Conservation (phyloP, 768 basidiomycete species). For the Holtermannia corniformis region DNA sequence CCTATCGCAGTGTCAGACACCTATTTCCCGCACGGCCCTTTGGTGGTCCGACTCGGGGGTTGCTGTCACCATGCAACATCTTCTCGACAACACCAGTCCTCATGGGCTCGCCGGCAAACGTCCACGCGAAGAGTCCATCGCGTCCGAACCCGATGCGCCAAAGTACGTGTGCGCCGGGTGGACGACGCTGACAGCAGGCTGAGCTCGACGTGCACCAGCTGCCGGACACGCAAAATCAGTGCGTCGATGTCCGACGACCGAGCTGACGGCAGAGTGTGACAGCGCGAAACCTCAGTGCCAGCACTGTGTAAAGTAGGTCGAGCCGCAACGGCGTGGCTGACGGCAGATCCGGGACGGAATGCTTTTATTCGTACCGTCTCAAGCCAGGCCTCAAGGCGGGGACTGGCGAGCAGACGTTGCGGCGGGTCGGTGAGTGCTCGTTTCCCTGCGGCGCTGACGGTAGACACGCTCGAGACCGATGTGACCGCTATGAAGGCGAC, state of each 20-base stretch:
- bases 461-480: not conserved
- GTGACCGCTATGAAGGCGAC: not conserved
- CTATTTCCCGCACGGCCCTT: too few species aligned
- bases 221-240: conserved; percentile 29
- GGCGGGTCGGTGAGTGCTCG: conserved; percentile 24
- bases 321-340: not conserved
- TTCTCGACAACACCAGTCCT: too few species aligned
- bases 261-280: conserved; percentile 22
- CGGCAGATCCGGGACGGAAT: conserved; percentile 27
- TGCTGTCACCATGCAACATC: too few species aligned
- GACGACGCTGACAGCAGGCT: conserved; percentile 6
- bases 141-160: too few species aligned
- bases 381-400: conserved; percentile 38
- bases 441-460: not conserved
- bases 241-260: conserved; percentile 3
- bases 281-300: conserved; percentile 18
- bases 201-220: conserved; percentile 29
- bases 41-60: too few species aligned
- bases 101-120: too few species aligned
- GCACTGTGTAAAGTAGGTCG: conserved; percentile 17
- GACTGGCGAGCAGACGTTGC: conserved; percentile 32
- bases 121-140: too few species aligned
- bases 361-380: conserved; percentile 31
- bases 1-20: too few species aligned
- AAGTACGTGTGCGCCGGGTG: not conserved